Percentiles rank a stretch among this genome's conserved stretches.
Conservation (phyloP, 805 yeast species). For the Candida schatavii region DNA sequence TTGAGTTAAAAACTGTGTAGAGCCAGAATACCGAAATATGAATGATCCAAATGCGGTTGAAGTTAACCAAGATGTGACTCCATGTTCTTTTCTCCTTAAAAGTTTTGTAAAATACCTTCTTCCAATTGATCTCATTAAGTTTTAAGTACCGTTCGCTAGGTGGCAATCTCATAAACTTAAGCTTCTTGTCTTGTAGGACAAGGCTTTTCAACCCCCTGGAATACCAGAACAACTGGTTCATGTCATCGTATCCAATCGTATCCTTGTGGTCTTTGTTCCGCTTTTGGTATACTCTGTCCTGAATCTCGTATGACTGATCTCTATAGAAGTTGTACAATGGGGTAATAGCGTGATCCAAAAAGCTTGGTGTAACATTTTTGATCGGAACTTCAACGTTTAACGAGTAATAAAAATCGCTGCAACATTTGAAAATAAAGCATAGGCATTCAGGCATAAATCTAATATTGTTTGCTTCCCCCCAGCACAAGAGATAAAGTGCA, state of each 20-base stretch:
- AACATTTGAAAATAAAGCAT: conserved; percentile 81
- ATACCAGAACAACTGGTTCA: conserved; percentile 87
- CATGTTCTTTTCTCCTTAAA: conserved; percentile 73
- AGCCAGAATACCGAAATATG: conserved; percentile 77
- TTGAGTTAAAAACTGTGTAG: conserved; percentile 66
- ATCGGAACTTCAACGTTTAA: conserved; percentile 32
- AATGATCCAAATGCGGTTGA: conserved; percentile 76
- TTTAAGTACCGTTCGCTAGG: conserved; percentile 53
- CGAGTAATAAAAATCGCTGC: conserved; percentile 62
- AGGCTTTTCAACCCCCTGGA: conserved; percentile 63
- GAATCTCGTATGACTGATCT: conserved; percentile 48
- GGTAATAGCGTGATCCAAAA: conserved; percentile 66
- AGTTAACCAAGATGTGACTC: conserved; percentile 70
- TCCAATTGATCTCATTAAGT: conserved; percentile 63
- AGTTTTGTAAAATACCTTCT: conserved; percentile 66
- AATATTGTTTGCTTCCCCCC: conserved; percentile 90
- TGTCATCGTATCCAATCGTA: conserved; percentile 84
- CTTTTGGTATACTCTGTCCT: conserved; percentile 43
- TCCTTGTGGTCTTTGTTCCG: conserved; percentile 63
- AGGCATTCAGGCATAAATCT: conserved; percentile 88
- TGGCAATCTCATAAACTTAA: conserved; percentile 50
- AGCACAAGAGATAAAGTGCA: conserved; percentile 66
- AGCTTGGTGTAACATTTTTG: conserved; percentile 34
- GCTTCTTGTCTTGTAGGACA: conserved; percentile 40
- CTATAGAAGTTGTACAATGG: conserved; percentile 67